Evolutionary conservation across 2,329 filamentous ascomycete genomes (phyloP), one percentile per base, ranked within the genome.

Genomic region (Claviceps sp.): DNA sequence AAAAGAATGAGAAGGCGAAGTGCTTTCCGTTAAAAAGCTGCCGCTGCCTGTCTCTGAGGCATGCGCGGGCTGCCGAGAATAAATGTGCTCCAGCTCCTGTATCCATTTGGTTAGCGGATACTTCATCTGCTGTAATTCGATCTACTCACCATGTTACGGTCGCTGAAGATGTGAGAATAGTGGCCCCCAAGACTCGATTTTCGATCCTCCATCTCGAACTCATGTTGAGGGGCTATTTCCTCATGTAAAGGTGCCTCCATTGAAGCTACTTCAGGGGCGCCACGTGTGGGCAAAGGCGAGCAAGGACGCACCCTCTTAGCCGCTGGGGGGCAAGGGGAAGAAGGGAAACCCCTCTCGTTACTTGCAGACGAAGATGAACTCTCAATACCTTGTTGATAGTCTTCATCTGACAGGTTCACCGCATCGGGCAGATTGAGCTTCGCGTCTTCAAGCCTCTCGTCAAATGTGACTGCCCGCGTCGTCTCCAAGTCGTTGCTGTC

Each of bases 381-480:
- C 2, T 30, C 51, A 5, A 14, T 9, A 11, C 49, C 48, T 20
- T 51, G 46, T 8, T 49, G 18, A 34, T 18, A 38, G 5, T 56
- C 54, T 9, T 57, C 56, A 2, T 55, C 47, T 9, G 34, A 46
- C 22, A 56, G 45, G 26, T 50, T 47, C 26, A 55, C 49, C 1
- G 55, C 51, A 41, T 56, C 56, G 0, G 57, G 57, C 20, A 69
- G 56, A 46, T 62, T 68, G 44, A 63, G 62, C 43, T 60, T 59
- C 1, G 59, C 59, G 45, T 71, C 66, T 0, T 65, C 61, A 13
- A 65, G 47, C 2, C 55, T 58, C 53, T 71, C 69, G 4, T 57
- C 56, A 48, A 62, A 71, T 0, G 16, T 44, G 16, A 71, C 67
- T 0, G 60, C 43, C 4, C 67, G 64, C 3, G 56, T 61, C 4